Conservation (phyloP, 2,329 filamentous ascomycete species). For the Xylariaceae sp. region DNA sequence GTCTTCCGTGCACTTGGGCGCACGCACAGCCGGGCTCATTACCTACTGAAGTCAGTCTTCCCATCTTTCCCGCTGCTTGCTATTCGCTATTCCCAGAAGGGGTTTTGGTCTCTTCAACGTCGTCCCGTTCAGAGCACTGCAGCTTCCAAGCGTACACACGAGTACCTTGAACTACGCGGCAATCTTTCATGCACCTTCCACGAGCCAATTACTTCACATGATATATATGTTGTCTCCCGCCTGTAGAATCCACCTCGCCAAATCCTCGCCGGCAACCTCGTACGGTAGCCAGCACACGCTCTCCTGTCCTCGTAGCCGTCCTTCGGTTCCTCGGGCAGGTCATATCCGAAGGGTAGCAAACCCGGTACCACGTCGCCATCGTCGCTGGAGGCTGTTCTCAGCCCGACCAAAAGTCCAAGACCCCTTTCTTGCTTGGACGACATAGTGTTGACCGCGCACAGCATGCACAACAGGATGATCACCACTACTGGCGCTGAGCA, state of each 20-base stretch:
- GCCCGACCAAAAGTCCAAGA: constrained; percentile 19
- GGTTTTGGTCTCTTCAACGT: constrained; percentile 24
- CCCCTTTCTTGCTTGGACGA: constrained; percentile 14
- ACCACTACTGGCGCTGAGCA: constrained; percentile 42
- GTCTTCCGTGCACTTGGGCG: constrained; percentile 25
- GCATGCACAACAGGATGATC: constrained; percentile 44
- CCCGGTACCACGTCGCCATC: constrained; percentile 21
- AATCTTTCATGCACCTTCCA: constrained; percentile 31
- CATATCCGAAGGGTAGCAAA: constrained; percentile 19
- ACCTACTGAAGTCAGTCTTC: constrained; percentile 22
- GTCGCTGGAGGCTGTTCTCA: constrained; percentile 21
- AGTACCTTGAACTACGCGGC: constrained; percentile 32
- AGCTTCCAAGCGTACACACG: constrained; percentile 31
- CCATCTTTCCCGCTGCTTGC: constrained; percentile 25
- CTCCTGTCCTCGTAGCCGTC: constrained; percentile 19
- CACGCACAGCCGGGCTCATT: constrained; percentile 23
- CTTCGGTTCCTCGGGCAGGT: constrained; percentile 20
- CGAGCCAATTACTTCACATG: constrained; percentile 38
- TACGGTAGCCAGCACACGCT: constrained; percentile 26
- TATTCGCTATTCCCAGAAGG: constrained; percentile 28
- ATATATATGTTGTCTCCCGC: constrained; percentile 45
- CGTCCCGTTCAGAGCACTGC: constrained; percentile 28
- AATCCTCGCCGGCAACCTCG: constrained; percentile 30
- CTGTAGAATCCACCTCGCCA: constrained; percentile 36
- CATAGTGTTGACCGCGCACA: constrained; percentile 23